phyloP scores from a whole-genome alignment of 192 early-diverging fungal genomes.

The Glomus cerebriforme region DNA sequence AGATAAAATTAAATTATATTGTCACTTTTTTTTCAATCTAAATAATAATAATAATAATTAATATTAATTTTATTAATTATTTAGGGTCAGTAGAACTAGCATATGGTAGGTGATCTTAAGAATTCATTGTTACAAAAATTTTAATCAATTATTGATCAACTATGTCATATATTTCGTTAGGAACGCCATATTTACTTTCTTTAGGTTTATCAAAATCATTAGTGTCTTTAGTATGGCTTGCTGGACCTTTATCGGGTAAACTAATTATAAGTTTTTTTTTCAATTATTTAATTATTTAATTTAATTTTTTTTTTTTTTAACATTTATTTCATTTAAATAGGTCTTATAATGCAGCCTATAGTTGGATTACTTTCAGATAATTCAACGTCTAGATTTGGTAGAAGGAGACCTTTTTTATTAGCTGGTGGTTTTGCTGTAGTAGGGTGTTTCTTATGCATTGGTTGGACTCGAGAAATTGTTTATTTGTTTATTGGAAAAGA shows the following conservation, averaged over 20 bases:
- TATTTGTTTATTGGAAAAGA: conserved; percentile 37
- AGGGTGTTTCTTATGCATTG: conserved; percentile 66
- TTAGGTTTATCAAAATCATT: conserved; percentile 83
- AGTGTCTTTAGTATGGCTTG: conserved; percentile 93
- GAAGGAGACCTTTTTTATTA: conserved; percentile 85
- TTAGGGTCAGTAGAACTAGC: conserved; percentile 78
- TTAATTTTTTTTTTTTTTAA: no score
- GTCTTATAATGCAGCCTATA: conserved; percentile 77
- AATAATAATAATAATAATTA: not conserved
- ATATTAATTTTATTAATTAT: not conserved
- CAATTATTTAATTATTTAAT: not conserved
- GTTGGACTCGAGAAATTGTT: conserved; percentile 78
- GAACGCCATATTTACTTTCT: conserved; percentile 83
- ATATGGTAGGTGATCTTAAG: conserved; percentile 51
- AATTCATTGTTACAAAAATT: no score
- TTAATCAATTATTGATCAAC: no score
- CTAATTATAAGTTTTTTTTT: not conserved
- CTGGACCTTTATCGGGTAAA: conserved; percentile 80
- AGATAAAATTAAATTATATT: conserved; percentile 21
- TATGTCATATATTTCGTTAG: conserved; percentile 32
- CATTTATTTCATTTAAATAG: conserved; percentile 29
- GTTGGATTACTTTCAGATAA: conserved; percentile 84
- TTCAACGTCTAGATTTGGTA: conserved; percentile 70
- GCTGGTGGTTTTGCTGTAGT: conserved; percentile 69
- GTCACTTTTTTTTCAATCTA: conserved; percentile 28